These are phyloP conservation scores for Adansonia gregorii DNA, from an alignment of 441 rosid genomes.

Conservation along the genomic window DNA sequence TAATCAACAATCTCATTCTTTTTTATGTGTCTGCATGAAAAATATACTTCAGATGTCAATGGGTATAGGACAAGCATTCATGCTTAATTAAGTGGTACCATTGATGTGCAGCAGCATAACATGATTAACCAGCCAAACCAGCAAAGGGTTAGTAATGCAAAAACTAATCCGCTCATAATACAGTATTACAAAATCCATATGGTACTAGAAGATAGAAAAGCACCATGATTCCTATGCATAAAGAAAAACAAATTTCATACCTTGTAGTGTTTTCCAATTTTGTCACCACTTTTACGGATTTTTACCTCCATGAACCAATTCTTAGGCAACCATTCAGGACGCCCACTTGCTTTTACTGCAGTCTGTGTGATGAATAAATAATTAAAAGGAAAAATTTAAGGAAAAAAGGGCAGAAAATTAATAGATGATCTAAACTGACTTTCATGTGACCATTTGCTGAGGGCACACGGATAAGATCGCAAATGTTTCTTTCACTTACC, in stretches of 20 bases:
- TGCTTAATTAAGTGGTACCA: background rate
- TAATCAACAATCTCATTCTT: background rate
- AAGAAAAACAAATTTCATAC: constrained; percentile 33
- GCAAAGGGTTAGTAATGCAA: background rate
- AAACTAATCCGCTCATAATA: background rate
- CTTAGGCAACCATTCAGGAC: constrained; percentile 52
- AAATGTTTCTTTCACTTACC: background rate
- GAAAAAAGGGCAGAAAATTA: background rate
- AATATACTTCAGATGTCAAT: constrained; percentile 3
- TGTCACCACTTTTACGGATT: constrained; percentile 33
- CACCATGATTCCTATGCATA: constrained; percentile 22
- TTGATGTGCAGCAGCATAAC: background rate
- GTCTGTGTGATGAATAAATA: constrained; percentile 27
- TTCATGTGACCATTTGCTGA: background rate
- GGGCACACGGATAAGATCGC: background rate
- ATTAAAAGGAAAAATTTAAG: background rate
- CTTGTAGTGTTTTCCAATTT: constrained; percentile 38
- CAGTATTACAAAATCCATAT: background rate
- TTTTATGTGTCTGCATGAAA: background rate
- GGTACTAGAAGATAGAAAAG: background rate
- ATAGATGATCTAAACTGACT: constrained; percentile 2
- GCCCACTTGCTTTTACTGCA: constrained; percentile 26
- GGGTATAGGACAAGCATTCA: constrained; percentile 11
- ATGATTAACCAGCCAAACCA: constrained; percentile 7
- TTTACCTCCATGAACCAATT: constrained; percentile 42